A percentile compares a stretch with the other conserved stretches of the same genome.
Conservation (phyloP, 768 basidiomycete genomes). For the Leccinellum rugosiceps region DNA sequence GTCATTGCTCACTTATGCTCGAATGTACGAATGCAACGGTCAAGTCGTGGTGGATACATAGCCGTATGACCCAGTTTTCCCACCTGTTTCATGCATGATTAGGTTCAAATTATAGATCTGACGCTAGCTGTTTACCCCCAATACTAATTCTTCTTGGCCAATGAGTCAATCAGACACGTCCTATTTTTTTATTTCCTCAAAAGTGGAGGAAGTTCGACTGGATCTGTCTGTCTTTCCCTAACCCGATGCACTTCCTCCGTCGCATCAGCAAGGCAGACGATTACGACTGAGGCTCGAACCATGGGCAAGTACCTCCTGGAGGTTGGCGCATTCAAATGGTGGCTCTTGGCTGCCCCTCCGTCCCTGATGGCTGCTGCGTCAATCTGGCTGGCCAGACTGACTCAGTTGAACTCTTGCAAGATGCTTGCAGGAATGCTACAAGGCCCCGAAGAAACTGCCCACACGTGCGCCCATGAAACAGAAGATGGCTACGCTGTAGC, state of each 20-base stretch:
- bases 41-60: conserved; percentile 71
- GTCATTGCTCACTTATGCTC: conserved; percentile 77
- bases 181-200: conserved; percentile 88
- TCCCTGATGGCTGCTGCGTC: conserved; percentile 80
- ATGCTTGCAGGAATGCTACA: too few species aligned
- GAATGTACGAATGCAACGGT: conserved; percentile 61
- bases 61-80: conserved; percentile 48
- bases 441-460: too few species aligned
- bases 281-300: conserved; percentile 80
- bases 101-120: conserved; percentile 6
- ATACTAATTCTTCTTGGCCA: neutral
- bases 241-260: conserved; percentile 85
- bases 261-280: conserved; percentile 92
- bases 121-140: conserved; percentile 7
- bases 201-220: conserved; percentile 95
- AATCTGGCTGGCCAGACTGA: conserved; percentile 80
- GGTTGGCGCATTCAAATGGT: conserved; percentile 77
- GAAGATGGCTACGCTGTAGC: too few species aligned
- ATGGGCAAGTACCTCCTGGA: conserved; percentile 91
- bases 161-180: neutral
- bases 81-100: neutral
- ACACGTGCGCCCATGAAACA: too few species aligned
- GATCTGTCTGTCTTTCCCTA: conserved; percentile 83
- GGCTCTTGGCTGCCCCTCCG: conserved; percentile 68
- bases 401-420: too few species aligned